phyloP scores from a whole-genome alignment of 352 stramenopile genomes.

The Phytopythium sindhum region DNA sequence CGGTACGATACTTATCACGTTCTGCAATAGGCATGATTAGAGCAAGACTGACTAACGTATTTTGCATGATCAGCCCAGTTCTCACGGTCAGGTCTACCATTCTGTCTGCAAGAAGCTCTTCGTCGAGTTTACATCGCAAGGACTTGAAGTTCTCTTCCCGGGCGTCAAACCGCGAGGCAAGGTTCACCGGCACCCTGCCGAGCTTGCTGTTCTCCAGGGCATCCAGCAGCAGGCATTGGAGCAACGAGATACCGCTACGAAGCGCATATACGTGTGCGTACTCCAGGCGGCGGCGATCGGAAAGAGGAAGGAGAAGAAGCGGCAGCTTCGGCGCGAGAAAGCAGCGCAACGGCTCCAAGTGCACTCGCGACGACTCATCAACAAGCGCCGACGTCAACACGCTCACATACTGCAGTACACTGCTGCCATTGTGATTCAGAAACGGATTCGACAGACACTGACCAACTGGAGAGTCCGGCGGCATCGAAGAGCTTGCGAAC shows the following conservation, averaged over 20 bases:
- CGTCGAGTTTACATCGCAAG: slow-evolving; percentile 38
- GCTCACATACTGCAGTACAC: background rate
- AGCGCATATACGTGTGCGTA: slow-evolving; percentile 12
- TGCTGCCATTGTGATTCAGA: background rate
- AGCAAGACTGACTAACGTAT: background rate
- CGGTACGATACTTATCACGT: slow-evolving; percentile 4
- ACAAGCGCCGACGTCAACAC: background rate
- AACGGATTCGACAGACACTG: background rate
- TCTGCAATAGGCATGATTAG: background rate
- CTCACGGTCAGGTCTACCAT: slow-evolving; percentile 12
- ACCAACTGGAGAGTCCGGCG: background rate
- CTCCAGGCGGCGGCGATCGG: slow-evolving; percentile 15
- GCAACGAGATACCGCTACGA: slow-evolving; percentile 6
- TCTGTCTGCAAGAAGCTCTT: slow-evolving; percentile 35
- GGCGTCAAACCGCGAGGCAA: slow-evolving; percentile 22
- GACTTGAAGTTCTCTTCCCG: slow-evolving; percentile 42
- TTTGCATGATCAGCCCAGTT: background rate
- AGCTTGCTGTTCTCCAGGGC: background rate
- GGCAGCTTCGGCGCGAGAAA: slow-evolving; percentile 16
- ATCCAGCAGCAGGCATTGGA: background rate
- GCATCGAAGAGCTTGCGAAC: background rate
- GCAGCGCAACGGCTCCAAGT: slow-evolving; percentile 24
- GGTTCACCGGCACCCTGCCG: slow-evolving; percentile 4
- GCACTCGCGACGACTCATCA: slow-evolving; percentile 8
- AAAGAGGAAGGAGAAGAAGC: slow-evolving; percentile 9